Evolutionary conservation across 2,329 filamentous ascomycete genomes (phyloP), one percentile per base, ranked within the genome.

Genomic region (Capronia coronata): DNA sequence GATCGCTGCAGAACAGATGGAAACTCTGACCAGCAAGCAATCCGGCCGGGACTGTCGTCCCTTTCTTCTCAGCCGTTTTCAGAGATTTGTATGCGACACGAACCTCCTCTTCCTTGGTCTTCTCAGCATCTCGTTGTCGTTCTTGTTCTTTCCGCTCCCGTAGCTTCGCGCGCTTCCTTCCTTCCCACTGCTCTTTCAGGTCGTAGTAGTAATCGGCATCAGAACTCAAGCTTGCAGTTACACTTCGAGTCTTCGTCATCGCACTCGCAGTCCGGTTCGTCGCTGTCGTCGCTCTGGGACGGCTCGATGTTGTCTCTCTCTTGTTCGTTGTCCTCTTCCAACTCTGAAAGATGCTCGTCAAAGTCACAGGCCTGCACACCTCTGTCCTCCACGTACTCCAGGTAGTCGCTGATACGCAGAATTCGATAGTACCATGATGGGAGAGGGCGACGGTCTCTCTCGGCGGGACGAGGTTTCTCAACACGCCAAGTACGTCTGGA

Each of bases 11-110:
- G 44, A 47, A 47, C 44, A 47, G 44, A 34, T 41, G 19, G 44
- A 47, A 47, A 42, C 44, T 47, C 44, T 47, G 44, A 47, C 44
- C 44, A 30, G 44, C 44, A 32, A 32, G 29, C n/a, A 11, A 11
- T 32, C 29, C 29, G 29, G 29, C 29, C 29, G 29, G 29, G 29
- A 32, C 29, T 32, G 7, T 32, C 29, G 7, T 32, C 7, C 29
- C 7, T 32, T 32, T 11, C 29, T 32, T 32, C 29, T n/a, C 11
- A 32, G 29, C 29, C 29, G 7, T n/a, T 6, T n/a, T 8, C 7
- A 32, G 29, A 32, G 29, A 32, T 32, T 11, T 32, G 29, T 32
- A 32, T 32, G 29, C 29, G n/a, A 32, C 29, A 11, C 29, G 29
- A 32, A 32, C 29, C n/a, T 32, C 29, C n/a, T 32, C 29, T 32